Conservation (phyloP, 768 basidiomycete genomes). For the Pleurotus tuoliensis region DNA sequence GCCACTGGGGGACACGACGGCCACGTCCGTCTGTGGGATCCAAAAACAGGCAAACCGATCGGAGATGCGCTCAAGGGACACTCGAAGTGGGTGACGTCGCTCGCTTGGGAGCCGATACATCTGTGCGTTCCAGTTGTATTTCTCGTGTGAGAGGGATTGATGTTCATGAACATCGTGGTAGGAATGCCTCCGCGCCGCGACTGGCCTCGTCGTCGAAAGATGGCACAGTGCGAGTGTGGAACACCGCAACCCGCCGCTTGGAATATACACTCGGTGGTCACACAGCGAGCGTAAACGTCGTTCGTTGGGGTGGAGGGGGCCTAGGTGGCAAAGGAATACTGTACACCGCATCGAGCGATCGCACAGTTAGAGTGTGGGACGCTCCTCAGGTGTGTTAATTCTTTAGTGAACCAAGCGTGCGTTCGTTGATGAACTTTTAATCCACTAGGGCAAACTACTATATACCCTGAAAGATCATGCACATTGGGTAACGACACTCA, state of each 20-base stretch:
- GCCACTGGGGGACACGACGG: slow-evolving; percentile 96
- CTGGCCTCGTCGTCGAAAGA: slow-evolving; percentile 96
- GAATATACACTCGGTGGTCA: slow-evolving; percentile 92
- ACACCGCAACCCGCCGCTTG: slow-evolving; percentile 59
- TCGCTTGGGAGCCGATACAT: slow-evolving; percentile 96
- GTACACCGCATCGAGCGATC: slow-evolving; percentile 93
- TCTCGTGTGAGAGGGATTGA: no score
- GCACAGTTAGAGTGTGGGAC: slow-evolving; percentile 94
- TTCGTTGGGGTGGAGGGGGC: slow-evolving; percentile 93
- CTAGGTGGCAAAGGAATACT: slow-evolving; percentile 57
- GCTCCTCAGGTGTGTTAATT: slow-evolving; percentile 56
- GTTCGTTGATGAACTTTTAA: slow-evolving; percentile 1
- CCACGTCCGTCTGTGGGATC: slow-evolving; percentile 92
- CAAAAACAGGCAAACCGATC: slow-evolving; percentile 81
- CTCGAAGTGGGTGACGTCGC: slow-evolving; percentile 92
- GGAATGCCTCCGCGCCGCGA: slow-evolving; percentile 75
- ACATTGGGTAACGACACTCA: slow-evolving; percentile 97
- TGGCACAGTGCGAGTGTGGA: slow-evolving; percentile 95
- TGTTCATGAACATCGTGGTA: slow-evolving; percentile 22
- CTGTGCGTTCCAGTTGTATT: slow-evolving; percentile 45
- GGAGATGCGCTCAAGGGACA: slow-evolving; percentile 92
- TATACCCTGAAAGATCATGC: slow-evolving; percentile 92
- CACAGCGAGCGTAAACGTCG: slow-evolving; percentile 90
- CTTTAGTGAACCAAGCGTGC: not conserved
- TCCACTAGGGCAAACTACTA: slow-evolving; percentile 68